phyloP scores from a whole-genome alignment of 2,329 filamentous ascomycete genomes.

The Hymenoscyphus fraxineus region DNA sequence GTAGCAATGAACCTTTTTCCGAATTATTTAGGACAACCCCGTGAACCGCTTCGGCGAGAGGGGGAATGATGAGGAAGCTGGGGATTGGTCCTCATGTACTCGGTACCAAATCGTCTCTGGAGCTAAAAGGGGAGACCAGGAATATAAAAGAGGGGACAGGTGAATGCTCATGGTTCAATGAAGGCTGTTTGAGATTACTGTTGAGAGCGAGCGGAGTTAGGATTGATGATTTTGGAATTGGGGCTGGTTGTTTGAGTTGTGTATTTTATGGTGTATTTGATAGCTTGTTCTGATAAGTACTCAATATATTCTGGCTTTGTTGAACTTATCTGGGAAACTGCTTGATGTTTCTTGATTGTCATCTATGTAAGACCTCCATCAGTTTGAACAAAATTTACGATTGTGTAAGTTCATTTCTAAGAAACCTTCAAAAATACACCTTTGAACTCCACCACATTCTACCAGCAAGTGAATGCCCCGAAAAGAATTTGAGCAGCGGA shows the following conservation, averaged over 20 bases:
- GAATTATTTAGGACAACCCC: constrained; percentile 25
- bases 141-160: constrained; percentile 7
- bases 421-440: too few species aligned
- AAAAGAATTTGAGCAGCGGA: too few species aligned
- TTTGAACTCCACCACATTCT: too few species aligned
- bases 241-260: neutral
- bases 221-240: neutral
- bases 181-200: constrained; percentile 27
- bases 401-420: too few species aligned
- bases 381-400: too few species aligned
- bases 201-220: constrained; percentile 4
- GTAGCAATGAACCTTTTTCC: constrained; percentile 25
- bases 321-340: neutral
- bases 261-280: neutral
- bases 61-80: constrained; percentile 22
- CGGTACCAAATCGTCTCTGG: constrained; percentile 13
- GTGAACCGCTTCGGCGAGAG: constrained; percentile 26
- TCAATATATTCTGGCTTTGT: neutral
- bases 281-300: neutral
- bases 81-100: constrained; percentile 27
- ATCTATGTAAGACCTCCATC: too few species aligned
- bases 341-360: neutral
- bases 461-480: too few species aligned
- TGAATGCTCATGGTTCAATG: constrained; percentile 23
- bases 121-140: constrained; percentile 20